Base-by-base conservation (phyloP, 805 yeast species). In the Wickerhamiella siamensis region DNA sequence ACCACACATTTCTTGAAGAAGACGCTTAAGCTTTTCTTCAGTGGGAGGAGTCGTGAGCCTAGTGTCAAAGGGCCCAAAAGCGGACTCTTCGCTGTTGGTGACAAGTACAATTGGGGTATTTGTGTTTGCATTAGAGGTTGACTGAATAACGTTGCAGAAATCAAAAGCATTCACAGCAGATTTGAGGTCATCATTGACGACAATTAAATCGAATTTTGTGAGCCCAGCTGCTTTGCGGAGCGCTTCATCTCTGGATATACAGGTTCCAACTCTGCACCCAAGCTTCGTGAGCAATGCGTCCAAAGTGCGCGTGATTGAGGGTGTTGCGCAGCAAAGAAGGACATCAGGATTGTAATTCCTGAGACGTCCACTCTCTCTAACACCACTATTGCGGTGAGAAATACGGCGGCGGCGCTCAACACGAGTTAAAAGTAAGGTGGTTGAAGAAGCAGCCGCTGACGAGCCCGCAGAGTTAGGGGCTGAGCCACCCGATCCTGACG, bases 291-390 rank as follows among this genome's bases (percentile, higher is more conserved):
- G 63, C 47, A 77, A 68, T 44, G 70, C 72, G 34, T 75, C 70
- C 21, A 79, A 70, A 12, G 83, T 68, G 52, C 73, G 82, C 38
- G 94, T 62, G 50, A 83, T 77, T 43, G 79, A 79, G 0, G 95
- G 91, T 45, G 83, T 82, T 2, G 91, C 84, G 52, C 84, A 95
- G 59, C 95, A 86, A 12, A 84, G 65, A 36, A 88, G 63, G 4
- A 86, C 77, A 56, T 83, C 62, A 41, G 42, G 43, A 39, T 24
- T 39, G 34, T 10, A 48, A 41, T 16, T 39, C 42, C 34, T 18
- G 45, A 20, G 31, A 39, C 10, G 12, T 12, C 39, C 38, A 9
- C 31, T 24, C 39, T 37, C 18, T 40, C 34, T 6, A 24, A 42
- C 43, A 16, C 44, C 40, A 15, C 31, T 24, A 12, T 34, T 20